Conservation (phyloP, 1,284 basidiomycete species). For the Ganoderma lingzhi region DNA sequence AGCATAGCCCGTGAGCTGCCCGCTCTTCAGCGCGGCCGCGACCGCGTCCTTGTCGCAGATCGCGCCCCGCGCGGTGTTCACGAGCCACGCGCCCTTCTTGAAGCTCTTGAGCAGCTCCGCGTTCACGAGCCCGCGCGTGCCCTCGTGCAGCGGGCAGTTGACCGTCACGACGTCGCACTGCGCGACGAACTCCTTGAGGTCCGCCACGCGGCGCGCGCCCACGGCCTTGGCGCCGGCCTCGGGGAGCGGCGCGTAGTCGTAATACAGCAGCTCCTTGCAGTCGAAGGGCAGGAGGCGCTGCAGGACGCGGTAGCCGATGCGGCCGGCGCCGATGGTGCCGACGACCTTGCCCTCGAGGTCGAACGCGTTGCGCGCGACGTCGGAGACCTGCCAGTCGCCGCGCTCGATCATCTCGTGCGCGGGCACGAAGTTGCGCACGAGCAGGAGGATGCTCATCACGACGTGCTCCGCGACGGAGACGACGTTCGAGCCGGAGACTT, state of each 20-base stretch:
- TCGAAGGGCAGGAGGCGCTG: constrained; percentile 90
- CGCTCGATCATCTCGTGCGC: constrained; percentile 88
- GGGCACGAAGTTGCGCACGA: constrained; percentile 89
- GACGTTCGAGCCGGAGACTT: constrained; percentile 66
- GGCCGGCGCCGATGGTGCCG: constrained; percentile 87
- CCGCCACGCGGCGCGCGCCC: constrained; percentile 79
- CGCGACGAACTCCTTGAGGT: constrained; percentile 86
- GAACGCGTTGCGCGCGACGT: constrained; percentile 82
- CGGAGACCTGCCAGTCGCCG: constrained; percentile 88
- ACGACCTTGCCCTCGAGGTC: constrained; percentile 94
- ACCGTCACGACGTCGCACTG: constrained; percentile 88
- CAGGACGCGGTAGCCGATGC: constrained; percentile 92
- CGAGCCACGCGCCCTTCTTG: constrained; percentile 92
- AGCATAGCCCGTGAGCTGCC: constrained; percentile 78
- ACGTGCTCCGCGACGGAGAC: constrained; percentile 95
- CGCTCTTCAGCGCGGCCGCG: constrained; percentile 79
- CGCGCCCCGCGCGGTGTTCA: constrained; percentile 95
- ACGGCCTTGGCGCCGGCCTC: constrained; percentile 76
- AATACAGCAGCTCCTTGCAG: constrained; percentile 93
- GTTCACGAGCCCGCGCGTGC: constrained; percentile 85
- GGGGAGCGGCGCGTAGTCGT: constrained; percentile 90
- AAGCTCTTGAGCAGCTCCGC: constrained; percentile 87
- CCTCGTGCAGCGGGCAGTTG: constrained; percentile 93
- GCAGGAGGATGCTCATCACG: constrained; percentile 83
- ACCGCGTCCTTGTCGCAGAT: constrained; percentile 90